Evolutionary conservation across 2,329 filamentous ascomycete species (phyloP), one percentile per base, ranked within the genome.

Genomic region (Amesomyces nigricolor): DNA sequence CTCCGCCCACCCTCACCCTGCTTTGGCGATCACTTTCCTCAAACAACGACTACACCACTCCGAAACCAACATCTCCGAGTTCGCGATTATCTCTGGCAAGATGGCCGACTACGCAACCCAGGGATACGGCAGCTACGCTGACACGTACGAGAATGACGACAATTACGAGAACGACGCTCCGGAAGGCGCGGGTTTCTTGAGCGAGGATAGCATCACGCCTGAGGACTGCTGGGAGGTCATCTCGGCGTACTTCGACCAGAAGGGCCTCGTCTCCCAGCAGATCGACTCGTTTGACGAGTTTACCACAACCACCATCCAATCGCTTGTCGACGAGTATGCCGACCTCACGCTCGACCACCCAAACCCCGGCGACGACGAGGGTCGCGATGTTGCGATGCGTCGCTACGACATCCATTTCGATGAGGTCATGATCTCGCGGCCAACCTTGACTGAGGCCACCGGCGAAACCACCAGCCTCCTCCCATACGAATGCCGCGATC

Each of bases 161-260:
- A 74, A 75, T 10, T 79, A 75, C 70, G 69, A 71, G 59, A 67
- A 67, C 51, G 65, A 63, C 44, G 61, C 64, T 65, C 78, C 82
- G 60, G 89, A 90, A 68, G 86, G 86, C 58, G 82, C 85, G 62
- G 81, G 81, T 61, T 82, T 87, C 65, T 83, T 80, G 57, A 84
- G 87, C 59, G 85, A 82, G 37, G 75, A 79, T 58, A 78, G 78
- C 64, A 96, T 97, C 75, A 96, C 91, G 26, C 89, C 91, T 58
- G 94, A 97, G 76, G 95, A 99, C 74, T 96, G 91, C 78, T 99
- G 95, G 94, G 88, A 88, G 62, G 92, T 97, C 67, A 97, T 99
- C 70, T 91, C 89, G 54, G 88, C 94, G 9, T 97, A 96, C 78
- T 99, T 99, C 75, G 90, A 96, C 65, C 82, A 85, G 60, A 99